These are phyloP conservation scores for Astrothelium macrocarpum DNA, from an alignment of 495 filamentous ascomycete species.

Conservation along the genomic window DNA sequence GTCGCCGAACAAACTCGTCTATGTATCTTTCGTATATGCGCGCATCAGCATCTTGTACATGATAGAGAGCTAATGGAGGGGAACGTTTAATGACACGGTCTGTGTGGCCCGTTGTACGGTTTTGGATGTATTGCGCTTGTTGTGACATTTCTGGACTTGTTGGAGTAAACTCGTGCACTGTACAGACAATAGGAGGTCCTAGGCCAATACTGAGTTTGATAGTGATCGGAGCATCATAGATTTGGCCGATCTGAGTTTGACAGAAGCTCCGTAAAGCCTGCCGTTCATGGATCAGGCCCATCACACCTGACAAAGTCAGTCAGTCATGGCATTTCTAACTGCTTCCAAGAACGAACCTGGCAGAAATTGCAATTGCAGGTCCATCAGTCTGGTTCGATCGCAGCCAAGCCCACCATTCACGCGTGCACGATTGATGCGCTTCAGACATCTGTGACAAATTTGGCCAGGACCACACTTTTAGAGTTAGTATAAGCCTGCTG, in stretches of 20 bases:
- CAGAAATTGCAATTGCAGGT: background rate
- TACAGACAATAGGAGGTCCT: constrained; percentile 18
- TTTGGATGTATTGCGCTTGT: constrained; percentile 28
- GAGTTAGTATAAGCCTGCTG: constrained; percentile 6
- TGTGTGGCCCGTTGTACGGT: constrained; percentile 15
- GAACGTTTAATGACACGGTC: constrained; percentile 19
- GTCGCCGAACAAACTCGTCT: constrained; percentile 14
- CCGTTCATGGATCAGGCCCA: constrained; percentile 29
- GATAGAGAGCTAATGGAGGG: constrained; percentile 29
- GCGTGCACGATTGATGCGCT: constrained; percentile 10
- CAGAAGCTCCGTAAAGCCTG: constrained; percentile 26
- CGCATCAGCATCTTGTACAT: constrained; percentile 28
- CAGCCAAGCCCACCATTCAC: constrained; percentile 1
- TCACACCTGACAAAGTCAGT: constrained; percentile 13
- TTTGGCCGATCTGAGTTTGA: constrained; percentile 21
- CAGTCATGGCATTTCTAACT: background rate
- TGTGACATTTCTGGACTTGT: constrained; percentile 19
- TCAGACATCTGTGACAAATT: constrained; percentile 26
- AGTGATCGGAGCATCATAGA: constrained; percentile 9
- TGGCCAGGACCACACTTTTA: constrained; percentile 27
- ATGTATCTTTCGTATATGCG: constrained; percentile 28
- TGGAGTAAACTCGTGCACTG: constrained; percentile 32
- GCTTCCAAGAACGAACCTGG: background rate
- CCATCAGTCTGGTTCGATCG: constrained; percentile 3
- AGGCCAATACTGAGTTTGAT: constrained; percentile 18